These are phyloP conservation scores for Yamadazyma sp. DNA, from an alignment of 1,139 yeast species.

Conservation along the genomic window DNA sequence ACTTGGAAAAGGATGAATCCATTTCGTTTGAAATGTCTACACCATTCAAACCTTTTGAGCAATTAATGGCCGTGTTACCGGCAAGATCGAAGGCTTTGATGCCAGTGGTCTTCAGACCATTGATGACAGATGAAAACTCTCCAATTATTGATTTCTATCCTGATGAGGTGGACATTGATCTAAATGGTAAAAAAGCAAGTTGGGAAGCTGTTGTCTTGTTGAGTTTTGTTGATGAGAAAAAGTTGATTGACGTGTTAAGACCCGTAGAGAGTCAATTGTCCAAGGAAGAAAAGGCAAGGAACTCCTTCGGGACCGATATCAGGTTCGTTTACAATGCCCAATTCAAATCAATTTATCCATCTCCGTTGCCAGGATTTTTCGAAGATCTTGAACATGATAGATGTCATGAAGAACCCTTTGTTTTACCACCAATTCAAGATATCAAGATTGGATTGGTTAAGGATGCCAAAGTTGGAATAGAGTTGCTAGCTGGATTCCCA, in stretches of 20 bases:
- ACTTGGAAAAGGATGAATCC: conserved; percentile 33
- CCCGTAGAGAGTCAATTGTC: conserved; percentile 61
- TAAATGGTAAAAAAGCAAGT: conserved; percentile 91
- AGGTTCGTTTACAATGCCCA: conserved; percentile 77
- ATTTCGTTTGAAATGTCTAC: conserved; percentile 65
- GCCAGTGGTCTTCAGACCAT: conserved; percentile 72
- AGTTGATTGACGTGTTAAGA: conserved; percentile 69
- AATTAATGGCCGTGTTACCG: conserved; percentile 96
- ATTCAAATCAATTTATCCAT: conserved; percentile 62
- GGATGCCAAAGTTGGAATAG: conserved; percentile 69
- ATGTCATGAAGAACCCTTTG: conserved; percentile 61
- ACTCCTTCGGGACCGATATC: conserved; percentile 69
- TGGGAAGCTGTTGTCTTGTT: conserved; percentile 99
- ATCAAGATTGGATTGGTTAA: conserved; percentile 60
- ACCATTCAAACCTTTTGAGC: conserved; percentile 94
- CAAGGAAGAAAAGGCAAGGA: conserved; percentile 71
- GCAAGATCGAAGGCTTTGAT: conserved; percentile 82
- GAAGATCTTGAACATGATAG: conserved; percentile 75
- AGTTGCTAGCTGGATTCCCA: conserved; percentile 89
- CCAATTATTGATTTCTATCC: conserved; percentile 94
- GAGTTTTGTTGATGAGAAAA: conserved; percentile 84
- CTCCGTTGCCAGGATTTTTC: conserved; percentile 80
- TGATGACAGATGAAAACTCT: conserved; percentile 88
- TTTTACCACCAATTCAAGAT: conserved; percentile 51
- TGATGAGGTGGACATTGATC: conserved; percentile 79